phyloP scores from a whole-genome alignment of 202 grass and related monocot genomes.

The Zizania palustris region DNA sequence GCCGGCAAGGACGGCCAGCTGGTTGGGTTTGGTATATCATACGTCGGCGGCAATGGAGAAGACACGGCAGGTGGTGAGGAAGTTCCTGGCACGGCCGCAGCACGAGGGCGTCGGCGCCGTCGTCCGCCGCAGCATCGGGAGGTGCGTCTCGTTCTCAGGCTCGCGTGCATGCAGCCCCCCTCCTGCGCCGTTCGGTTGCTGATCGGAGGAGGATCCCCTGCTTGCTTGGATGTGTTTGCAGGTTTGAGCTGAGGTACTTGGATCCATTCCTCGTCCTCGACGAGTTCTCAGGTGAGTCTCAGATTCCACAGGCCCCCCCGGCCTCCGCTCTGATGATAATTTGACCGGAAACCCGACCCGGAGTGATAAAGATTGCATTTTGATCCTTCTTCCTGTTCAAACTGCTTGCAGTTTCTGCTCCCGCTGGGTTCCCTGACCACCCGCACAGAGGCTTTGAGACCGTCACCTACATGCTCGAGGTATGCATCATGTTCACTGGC shows the following conservation, averaged over 20 bases:
- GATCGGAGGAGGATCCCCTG: not conserved
- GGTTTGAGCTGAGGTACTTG: slow-evolving; percentile 93
- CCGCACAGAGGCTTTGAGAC: slow-evolving; percentile 98
- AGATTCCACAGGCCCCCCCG: not conserved
- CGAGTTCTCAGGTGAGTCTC: slow-evolving; percentile 83
- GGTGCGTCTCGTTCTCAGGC: slow-evolving; percentile 33
- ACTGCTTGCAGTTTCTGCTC: slow-evolving; percentile 63
- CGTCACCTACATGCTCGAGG: slow-evolving; percentile 99
- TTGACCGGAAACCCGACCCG: not conserved
- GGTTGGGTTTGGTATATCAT: not conserved
- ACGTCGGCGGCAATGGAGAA: slow-evolving; percentile 37
- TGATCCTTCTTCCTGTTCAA: not conserved
- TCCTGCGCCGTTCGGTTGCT: not conserved
- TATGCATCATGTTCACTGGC: not conserved
- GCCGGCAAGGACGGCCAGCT: not conserved
- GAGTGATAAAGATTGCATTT: not conserved
- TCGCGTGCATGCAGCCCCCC: too few species aligned
- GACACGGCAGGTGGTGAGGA: slow-evolving; percentile 71
- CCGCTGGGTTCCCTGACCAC: slow-evolving; percentile 95
- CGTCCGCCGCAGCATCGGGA: slow-evolving; percentile 89
- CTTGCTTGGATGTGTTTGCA: slow-evolving; percentile 1
- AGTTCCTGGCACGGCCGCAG: slow-evolving; percentile 82
- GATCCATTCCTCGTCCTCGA: slow-evolving; percentile 93
- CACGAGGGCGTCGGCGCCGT: slow-evolving; percentile 81
- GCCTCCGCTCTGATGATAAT: not conserved